Evolutionary conservation across 148 eudicot species (phyloP).

Genomic region (Rhododendron molle): DNA sequence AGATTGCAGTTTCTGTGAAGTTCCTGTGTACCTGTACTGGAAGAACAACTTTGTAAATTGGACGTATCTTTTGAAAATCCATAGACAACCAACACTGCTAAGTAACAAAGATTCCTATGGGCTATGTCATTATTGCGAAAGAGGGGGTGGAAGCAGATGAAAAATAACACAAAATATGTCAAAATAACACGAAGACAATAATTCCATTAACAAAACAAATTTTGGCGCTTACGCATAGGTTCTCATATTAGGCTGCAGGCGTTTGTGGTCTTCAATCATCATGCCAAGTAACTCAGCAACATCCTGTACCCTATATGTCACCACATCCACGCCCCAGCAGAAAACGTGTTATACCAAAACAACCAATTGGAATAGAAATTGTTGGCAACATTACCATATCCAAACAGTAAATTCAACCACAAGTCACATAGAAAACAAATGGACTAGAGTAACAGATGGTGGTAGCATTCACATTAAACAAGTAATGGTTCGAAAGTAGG

Average conservation of each 20-base stretch:
- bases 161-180: background rate
- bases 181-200: background rate
- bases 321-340: constrained; percentile 7
- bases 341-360: background rate
- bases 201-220: background rate
- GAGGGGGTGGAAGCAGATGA: background rate
- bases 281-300: constrained; percentile 96
- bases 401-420: background rate
- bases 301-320: constrained; percentile 75
- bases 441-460: background rate
- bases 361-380: background rate
- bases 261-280: constrained; percentile 92
- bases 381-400: background rate
- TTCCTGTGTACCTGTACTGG: background rate
- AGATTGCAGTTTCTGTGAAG: background rate
- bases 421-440: background rate
- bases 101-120: background rate
- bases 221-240: constrained; percentile 79
- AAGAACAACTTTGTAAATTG: background rate
- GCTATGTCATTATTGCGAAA: background rate
- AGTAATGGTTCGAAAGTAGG: background rate
- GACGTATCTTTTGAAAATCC: background rate
- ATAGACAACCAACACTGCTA: background rate
- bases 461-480: background rate
- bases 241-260: constrained; percentile 83